Base-by-base conservation (phyloP, 805 yeast genomes). In the Brettanomyces anomalus region DNA sequence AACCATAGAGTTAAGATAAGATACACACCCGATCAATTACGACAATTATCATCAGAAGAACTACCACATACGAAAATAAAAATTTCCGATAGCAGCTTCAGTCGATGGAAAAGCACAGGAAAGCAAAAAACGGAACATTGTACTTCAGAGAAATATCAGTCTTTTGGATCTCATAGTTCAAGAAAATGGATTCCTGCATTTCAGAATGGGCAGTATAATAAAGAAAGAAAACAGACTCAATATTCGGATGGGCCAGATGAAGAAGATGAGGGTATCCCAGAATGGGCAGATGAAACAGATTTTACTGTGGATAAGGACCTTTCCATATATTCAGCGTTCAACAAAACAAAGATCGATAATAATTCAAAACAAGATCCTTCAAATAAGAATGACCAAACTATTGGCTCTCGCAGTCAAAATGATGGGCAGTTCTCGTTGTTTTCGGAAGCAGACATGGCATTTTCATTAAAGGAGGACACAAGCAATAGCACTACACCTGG, bases 271-370 rank as follows among this genome's bases (percentile, higher is more conserved):
- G 57, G 49, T 14, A 39, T 39, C 11, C 64, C 64, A 1, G 62
- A 53, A 40, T 60, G 65, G 65, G 46, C 54, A 31, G 55, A 51
- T 16, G 65, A 59, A 34, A 54, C 60, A 2, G 61, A 60, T 41
- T 60, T 60, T 46, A 55, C 57, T 35, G 54, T 54, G 10, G 64
- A 60, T 36, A 36, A 47, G n/a, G 57, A 52, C 45, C 55, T 60
- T 33, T 49, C 56, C 6, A 41, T 50, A 4, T 60, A 58, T 45
- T 42, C 46, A 33, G 31, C 34, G 2, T 51, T 50, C 16, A 61
- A 61, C 3, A 19, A 46, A 3, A 59, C 54, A 43, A 52, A 61
- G 10, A 48, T 50, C 36, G 56, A 57, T 24, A 2, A 11, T 24
- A 24, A 11, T 11, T 11, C 28, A 2, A 24, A 24, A 24, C 28